phyloP scores from a whole-genome alignment of 148 eudicot species.

The Chenopodium suecicum region DNA sequence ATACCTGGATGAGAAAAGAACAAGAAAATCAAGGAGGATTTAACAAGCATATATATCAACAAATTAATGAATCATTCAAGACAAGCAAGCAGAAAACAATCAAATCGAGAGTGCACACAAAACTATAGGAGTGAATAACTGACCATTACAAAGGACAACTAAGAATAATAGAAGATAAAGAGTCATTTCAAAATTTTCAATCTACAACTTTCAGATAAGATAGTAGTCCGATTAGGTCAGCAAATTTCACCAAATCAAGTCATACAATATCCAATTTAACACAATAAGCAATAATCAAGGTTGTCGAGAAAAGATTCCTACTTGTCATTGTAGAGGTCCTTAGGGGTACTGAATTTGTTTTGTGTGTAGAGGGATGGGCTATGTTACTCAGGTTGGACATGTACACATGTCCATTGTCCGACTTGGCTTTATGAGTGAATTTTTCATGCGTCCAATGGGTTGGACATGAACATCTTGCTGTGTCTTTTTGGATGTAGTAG shows the following conservation, averaged over 20 bases:
- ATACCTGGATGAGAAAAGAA: slow-evolving; percentile 14
- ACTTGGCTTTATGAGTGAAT: too few species aligned
- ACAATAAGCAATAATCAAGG: background rate
- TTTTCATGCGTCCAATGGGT: too few species aligned
- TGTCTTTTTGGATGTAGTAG: too few species aligned
- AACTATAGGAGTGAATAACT: too few species aligned
- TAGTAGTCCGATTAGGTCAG: too few species aligned
- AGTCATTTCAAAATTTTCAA: too few species aligned
- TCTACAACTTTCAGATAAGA: background rate
- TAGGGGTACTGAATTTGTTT: background rate
- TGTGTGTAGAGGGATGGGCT: background rate
- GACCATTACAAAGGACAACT: background rate
- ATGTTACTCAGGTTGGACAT: too few species aligned
- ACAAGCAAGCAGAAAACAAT: background rate
- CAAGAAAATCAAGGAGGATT: background rate
- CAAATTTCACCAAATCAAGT: background rate
- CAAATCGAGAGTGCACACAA: too few species aligned
- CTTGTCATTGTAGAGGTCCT: background rate
- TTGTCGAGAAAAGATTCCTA: background rate
- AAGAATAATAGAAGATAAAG: too few species aligned
- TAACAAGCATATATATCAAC: too few species aligned
- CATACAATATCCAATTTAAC: background rate
- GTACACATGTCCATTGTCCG: too few species aligned
- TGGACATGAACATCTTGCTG: too few species aligned
- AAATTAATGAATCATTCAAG: background rate